These are phyloP conservation scores for Vicia faba DNA, from an alignment of 306 rosid species.

Conservation along the genomic window DNA sequence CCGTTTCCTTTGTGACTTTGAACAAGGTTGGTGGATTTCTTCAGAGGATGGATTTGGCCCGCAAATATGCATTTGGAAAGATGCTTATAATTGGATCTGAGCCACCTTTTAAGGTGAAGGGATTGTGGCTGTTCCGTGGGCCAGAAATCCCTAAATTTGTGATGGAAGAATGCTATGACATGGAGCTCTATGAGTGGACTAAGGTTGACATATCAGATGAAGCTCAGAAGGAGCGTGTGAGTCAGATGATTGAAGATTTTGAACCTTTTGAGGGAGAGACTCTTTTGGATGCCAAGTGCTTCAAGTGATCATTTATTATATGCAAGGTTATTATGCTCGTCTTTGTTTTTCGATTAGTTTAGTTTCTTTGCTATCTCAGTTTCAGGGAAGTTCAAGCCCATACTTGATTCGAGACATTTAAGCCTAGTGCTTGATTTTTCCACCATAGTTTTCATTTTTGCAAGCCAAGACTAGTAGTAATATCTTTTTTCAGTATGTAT, in stretches of 20 bases:
- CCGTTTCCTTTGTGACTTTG: conserved; percentile 74
- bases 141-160: conserved; percentile 70
- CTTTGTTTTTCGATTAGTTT: not conserved
- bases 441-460: no score
- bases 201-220: conserved; percentile 5
- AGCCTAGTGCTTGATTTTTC: no score
- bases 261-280: conserved; percentile 78
- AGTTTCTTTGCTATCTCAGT: conserved; percentile 2
- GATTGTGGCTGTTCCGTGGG: conserved; percentile 91
- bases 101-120: conserved; percentile 85
- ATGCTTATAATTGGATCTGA: conserved; percentile 74
- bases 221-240: conserved; percentile 24
- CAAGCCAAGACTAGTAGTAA: no score
- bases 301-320: conserved; percentile 49
- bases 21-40: conserved; percentile 80
- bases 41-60: conserved; percentile 77
- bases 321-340: conserved; percentile 20
- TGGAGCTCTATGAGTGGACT: conserved; percentile 3
- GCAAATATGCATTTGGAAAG: conserved; percentile 84
- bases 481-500: no score
- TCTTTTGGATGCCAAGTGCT: conserved; percentile 78
- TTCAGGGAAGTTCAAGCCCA: not conserved
- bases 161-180: conserved; percentile 40
- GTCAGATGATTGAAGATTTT: conserved; percentile 71
- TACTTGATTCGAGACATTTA: not conserved